These are phyloP conservation scores for Ceratobasidium sp. DNA, from an alignment of 1,284 basidiomycete species.

Conservation along the genomic window DNA sequence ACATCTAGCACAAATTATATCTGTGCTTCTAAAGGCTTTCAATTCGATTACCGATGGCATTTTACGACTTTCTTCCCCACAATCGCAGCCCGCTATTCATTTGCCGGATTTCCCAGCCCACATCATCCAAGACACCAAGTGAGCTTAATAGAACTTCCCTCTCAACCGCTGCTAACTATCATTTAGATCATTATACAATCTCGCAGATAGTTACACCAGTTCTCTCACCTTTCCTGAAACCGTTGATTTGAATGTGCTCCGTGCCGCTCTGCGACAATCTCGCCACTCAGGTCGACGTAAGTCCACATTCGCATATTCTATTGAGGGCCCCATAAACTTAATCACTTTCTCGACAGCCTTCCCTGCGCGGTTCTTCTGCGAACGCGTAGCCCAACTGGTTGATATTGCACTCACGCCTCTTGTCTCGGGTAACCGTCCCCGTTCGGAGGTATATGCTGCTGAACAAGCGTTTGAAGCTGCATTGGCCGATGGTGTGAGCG, in stretches of 20 bases:
- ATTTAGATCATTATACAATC: constrained; percentile 24
- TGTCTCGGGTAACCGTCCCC: constrained; percentile 25
- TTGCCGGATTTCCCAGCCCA: constrained; percentile 10
- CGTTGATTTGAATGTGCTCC: constrained; percentile 34
- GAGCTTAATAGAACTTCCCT: neutral
- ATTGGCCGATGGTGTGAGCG: neutral
- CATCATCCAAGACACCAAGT: constrained; percentile 24
- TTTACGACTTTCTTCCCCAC: neutral
- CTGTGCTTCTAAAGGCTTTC: constrained; percentile 26
- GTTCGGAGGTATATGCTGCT: neutral
- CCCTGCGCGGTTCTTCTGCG: constrained; percentile 32
- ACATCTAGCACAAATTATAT: constrained; percentile 26
- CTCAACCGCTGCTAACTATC: neutral
- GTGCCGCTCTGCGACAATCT: constrained; percentile 16
- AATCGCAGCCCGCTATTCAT: neutral
- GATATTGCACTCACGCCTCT: constrained; percentile 21
- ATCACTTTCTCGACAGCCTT: neutral
- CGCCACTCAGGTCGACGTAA: constrained; percentile 29
- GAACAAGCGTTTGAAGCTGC: constrained; percentile 24
- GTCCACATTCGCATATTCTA: neutral
- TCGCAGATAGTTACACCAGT: constrained; percentile 22
- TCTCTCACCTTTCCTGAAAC: constrained; percentile 25
- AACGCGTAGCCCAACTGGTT: constrained; percentile 33
- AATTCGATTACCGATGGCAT: constrained; percentile 24
- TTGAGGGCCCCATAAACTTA: neutral